These are phyloP conservation scores for Marvania coccoides DNA, from an alignment of 139 green algal species.

Conservation along the genomic window DNA sequence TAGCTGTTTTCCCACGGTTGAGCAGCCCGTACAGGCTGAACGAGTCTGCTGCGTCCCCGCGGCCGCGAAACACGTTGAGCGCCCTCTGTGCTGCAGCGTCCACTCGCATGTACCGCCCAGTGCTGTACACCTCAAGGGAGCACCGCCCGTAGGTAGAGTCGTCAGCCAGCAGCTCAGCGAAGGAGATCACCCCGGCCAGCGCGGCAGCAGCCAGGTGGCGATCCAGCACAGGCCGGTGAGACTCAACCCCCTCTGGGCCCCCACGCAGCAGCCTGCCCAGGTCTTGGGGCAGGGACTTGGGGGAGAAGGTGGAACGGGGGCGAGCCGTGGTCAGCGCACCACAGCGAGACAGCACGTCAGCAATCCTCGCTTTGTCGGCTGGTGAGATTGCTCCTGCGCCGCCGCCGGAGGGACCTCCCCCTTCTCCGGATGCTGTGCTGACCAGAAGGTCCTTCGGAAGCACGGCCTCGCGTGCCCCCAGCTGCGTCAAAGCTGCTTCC, in stretches of 20 bases:
- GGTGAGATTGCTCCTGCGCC: background rate
- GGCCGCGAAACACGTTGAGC: constrained; percentile 81
- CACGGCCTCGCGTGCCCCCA: constrained; percentile 74
- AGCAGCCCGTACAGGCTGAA: constrained; percentile 89
- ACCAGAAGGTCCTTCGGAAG: constrained; percentile 39
- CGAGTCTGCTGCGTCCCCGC: constrained; percentile 51
- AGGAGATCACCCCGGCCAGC: constrained; percentile 60
- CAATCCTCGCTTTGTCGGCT: constrained; percentile 23
- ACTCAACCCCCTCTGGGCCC: constrained; percentile 44
- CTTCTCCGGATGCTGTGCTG: background rate
- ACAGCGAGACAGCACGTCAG: constrained; percentile 61
- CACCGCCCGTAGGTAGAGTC: constrained; percentile 44
- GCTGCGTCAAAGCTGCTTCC: constrained; percentile 74
- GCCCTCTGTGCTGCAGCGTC: constrained; percentile 49
- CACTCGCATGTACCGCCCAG: constrained; percentile 12
- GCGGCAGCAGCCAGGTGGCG: constrained; percentile 40
- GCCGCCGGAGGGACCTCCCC: background rate
- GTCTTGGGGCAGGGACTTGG: constrained; percentile 62
- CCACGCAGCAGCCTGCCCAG: constrained; percentile 40
- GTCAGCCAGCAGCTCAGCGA: constrained; percentile 54
- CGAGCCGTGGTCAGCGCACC: constrained; percentile 53
- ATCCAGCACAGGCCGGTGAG: constrained; percentile 64
- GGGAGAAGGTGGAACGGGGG: constrained; percentile 45
- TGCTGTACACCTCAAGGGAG: constrained; percentile 40
- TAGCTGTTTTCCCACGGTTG: constrained; percentile 74